phyloP scores from a whole-genome alignment of 768 basidiomycete species.

The Cystofilobasidium macerans region DNA sequence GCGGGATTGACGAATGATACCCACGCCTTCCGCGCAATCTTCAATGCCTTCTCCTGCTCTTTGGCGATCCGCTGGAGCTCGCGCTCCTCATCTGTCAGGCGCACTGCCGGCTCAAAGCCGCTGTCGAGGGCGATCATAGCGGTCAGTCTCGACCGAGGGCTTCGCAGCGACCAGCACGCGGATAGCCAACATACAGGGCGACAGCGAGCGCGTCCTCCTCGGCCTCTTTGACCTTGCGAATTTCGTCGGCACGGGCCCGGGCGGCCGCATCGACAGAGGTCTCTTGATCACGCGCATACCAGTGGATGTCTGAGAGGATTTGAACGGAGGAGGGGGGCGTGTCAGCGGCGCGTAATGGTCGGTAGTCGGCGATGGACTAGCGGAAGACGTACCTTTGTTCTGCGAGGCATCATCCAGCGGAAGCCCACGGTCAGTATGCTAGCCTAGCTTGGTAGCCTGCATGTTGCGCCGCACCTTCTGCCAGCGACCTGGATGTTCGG shows the following conservation, averaged over 20 bases:
- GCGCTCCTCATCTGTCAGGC: neutral
- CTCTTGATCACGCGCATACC: slow-evolving; percentile 22
- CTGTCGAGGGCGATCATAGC: neutral
- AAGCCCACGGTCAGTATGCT: too few relatives aligned
- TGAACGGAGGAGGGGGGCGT: neutral
- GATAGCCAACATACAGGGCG: slow-evolving; percentile 1
- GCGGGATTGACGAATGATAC: neutral
- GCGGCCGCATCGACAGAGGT: slow-evolving; percentile 11
- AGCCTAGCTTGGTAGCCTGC: too few relatives aligned
- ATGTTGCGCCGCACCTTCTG: slow-evolving; percentile 5
- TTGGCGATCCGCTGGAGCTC: slow-evolving; percentile 1
- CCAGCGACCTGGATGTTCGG: neutral
- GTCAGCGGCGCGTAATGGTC: neutral
- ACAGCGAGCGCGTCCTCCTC: slow-evolving; percentile 26
- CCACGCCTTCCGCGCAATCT: neutral
- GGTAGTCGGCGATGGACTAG: neutral
- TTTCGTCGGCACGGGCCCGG: slow-evolving; percentile 7
- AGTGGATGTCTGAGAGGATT: slow-evolving; percentile 16
- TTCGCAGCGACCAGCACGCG: neutral
- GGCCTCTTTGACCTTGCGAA: slow-evolving; percentile 25
- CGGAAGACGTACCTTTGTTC: slow-evolving; percentile 9
- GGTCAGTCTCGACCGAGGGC: too few relatives aligned
- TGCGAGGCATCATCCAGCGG: neutral
- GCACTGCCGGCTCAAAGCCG: slow-evolving; percentile 20
- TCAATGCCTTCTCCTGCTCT: neutral